Percentiles rank a stretch among this genome's conserved stretches.
Evolutionary conservation across 495 filamentous ascomycete genomes (phyloP).

Genomic region (Amorphotheca resinae): DNA sequence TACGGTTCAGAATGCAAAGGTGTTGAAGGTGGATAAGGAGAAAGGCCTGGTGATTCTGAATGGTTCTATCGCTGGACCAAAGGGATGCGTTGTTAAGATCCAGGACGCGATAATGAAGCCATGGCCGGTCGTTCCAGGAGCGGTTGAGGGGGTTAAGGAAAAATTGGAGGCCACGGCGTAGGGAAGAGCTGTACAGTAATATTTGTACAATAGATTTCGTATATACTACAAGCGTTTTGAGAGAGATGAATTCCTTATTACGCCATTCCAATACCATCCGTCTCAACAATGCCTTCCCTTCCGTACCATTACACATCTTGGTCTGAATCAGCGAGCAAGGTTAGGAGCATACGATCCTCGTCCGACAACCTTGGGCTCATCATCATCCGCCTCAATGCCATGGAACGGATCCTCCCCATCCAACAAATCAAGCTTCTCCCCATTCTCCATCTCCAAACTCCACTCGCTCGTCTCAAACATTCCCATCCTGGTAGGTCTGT

Average conservation of each 20-base stretch:
- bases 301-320: conserved; percentile 5
- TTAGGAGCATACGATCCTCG: conserved; percentile 21
- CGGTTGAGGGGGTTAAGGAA: conserved; percentile 11
- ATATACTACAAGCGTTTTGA: conserved; percentile 17
- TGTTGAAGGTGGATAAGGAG: conserved; percentile 73
- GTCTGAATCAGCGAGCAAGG: conserved; percentile 18
- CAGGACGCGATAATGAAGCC: conserved; percentile 90
- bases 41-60: conserved; percentile 81
- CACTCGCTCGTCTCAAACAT: conserved; percentile 66
- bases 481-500: conserved; percentile 58
- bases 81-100: conserved; percentile 68
- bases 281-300: not conserved
- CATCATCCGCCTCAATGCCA: conserved; percentile 26
- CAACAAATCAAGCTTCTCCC: conserved; percentile 47
- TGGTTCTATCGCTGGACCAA: conserved; percentile 73
- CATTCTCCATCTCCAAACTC: conserved; percentile 59
- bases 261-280: conserved; percentile 15
- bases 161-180: conserved; percentile 12
- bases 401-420: conserved; percentile 52
- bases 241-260: conserved; percentile 13
- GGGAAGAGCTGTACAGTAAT: conserved; percentile 18
- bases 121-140: conserved; percentile 44
- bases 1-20: conserved; percentile 80
- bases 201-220: conserved; percentile 22
- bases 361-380: conserved; percentile 23